phyloP scores from a whole-genome alignment of 1,139 yeast species.

The Komagataea norvegica region DNA sequence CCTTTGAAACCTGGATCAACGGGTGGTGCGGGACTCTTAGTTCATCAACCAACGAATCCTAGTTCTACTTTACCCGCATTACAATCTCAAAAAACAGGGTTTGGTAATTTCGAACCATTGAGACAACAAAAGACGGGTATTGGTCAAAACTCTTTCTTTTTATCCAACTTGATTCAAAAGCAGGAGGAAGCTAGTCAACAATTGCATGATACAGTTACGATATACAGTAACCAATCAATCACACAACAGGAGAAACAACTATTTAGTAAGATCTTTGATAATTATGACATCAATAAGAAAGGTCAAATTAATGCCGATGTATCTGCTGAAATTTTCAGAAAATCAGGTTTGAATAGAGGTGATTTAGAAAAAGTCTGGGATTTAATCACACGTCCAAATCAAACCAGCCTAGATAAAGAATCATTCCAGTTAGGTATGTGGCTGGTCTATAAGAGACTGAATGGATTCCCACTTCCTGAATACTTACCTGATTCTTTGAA shows the following conservation, averaged over 20 bases:
- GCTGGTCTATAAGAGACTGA: constrained; percentile 66
- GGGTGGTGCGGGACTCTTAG: constrained; percentile 26
- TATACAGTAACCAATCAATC: constrained; percentile 59
- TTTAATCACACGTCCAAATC: constrained; percentile 62
- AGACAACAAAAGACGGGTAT: constrained; percentile 51
- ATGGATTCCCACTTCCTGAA: constrained; percentile 70
- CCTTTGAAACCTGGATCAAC: constrained; percentile 36
- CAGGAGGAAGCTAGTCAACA: constrained; percentile 26
- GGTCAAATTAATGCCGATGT: constrained; percentile 78
- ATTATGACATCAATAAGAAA: constrained; percentile 69
- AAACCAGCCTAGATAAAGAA: constrained; percentile 70
- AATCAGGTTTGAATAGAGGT: constrained; percentile 79
- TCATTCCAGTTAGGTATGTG: constrained; percentile 85
- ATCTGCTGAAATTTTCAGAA: constrained; percentile 83
- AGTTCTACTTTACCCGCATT: constrained; percentile 34
- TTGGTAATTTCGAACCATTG: constrained; percentile 23
- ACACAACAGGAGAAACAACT: constrained; percentile 79
- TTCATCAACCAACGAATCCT: constrained; percentile 28
- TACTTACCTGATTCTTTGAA: constrained; percentile 67
- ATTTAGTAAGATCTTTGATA: constrained; percentile 81
- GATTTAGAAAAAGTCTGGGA: constrained; percentile 93
- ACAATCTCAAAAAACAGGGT: constrained; percentile 16
- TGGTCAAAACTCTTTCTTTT: constrained; percentile 39
- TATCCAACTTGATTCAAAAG: constrained; percentile 30
- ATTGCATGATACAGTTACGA: constrained; percentile 29